These are phyloP conservation scores for Penicillium concentricum DNA, from an alignment of 2,329 filamentous ascomycete species.

Conservation along the genomic window DNA sequence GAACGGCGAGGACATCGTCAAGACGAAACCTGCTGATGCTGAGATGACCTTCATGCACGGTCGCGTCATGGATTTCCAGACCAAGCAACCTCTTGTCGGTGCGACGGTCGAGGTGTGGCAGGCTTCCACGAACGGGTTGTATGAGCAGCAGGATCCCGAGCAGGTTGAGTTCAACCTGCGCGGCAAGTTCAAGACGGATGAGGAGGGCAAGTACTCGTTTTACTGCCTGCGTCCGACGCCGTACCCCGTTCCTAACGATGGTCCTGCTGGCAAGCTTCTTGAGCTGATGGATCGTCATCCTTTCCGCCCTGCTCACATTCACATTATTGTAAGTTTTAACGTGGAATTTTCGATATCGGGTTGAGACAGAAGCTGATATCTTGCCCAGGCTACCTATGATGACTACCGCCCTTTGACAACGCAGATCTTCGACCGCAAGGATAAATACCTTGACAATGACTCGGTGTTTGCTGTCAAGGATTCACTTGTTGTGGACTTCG, in stretches of 20 bases:
- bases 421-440: conserved; percentile 71
- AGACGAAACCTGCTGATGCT: conserved; percentile 49
- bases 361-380: neutral
- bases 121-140: conserved; percentile 69
- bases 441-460: conserved; percentile 61
- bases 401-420: conserved; percentile 70
- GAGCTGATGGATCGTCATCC: conserved; percentile 61
- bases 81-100: conserved; percentile 62
- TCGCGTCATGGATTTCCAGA: conserved; percentile 55
- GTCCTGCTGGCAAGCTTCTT: conserved; percentile 58
- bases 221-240: conserved; percentile 62
- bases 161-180: conserved; percentile 73
- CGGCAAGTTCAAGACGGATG: conserved; percentile 68
- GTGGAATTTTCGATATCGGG: neutral
- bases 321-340: conserved; percentile 52
- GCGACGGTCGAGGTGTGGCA: conserved; percentile 78
- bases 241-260: conserved; percentile 57
- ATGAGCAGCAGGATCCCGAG: conserved; percentile 70
- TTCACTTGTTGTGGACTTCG: conserved; percentile 58
- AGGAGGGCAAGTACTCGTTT: conserved; percentile 62
- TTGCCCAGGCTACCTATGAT: conserved; percentile 50
- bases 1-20: conserved; percentile 67
- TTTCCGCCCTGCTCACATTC: conserved; percentile 63
- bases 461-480: conserved; percentile 62
- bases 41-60: conserved; percentile 67